Evolutionary conservation across 1,284 basidiomycete species (phyloP).

Genomic region (Tylopilus microsporus): DNA sequence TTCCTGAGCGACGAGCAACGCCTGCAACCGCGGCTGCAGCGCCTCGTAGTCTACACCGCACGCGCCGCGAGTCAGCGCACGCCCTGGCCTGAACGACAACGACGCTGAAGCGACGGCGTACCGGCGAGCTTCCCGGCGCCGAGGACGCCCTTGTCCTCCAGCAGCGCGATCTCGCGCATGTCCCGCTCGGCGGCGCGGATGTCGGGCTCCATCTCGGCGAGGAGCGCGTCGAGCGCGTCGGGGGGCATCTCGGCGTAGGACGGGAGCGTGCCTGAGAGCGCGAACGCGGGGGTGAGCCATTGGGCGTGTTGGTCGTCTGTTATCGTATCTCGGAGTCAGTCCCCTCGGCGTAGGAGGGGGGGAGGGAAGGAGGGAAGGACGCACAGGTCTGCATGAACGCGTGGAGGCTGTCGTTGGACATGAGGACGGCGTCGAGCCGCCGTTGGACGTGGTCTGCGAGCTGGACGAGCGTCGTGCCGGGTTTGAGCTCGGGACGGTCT

Average conservation of each 20-base stretch:
- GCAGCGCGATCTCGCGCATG: slow-evolving; percentile 64
- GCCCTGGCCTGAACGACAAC: too few species aligned
- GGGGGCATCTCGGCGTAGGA: slow-evolving; percentile 60
- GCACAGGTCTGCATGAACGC: slow-evolving; percentile 72
- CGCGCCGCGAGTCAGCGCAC: not conserved
- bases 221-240: slow-evolving; percentile 62
- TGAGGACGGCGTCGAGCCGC: slow-evolving; percentile 51
- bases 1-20: slow-evolving; percentile 52
- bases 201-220: slow-evolving; percentile 75
- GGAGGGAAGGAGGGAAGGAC: too few species aligned
- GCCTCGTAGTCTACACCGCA: slow-evolving; percentile 50
- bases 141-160: slow-evolving; percentile 66
- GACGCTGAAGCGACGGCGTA: slow-evolving; percentile 19
- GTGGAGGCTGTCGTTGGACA: slow-evolving; percentile 63
- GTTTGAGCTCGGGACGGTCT: slow-evolving; percentile 29
- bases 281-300: slow-evolving; percentile 67
- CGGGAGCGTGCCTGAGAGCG: slow-evolving; percentile 56
- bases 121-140: slow-evolving; percentile 66
- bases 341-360: too few species aligned
- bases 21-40: slow-evolving; percentile 56
- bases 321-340: not conserved
- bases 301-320: slow-evolving; percentile 71
- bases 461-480: slow-evolving; percentile 51
- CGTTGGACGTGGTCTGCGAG: slow-evolving; percentile 59
- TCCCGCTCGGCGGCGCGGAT: slow-evolving; percentile 75